Percentiles rank a stretch among this genome's conserved stretches.
Evolutionary conservation across 331 rosid genomes (phyloP).

Genomic region (Pyracantha coccinea): DNA sequence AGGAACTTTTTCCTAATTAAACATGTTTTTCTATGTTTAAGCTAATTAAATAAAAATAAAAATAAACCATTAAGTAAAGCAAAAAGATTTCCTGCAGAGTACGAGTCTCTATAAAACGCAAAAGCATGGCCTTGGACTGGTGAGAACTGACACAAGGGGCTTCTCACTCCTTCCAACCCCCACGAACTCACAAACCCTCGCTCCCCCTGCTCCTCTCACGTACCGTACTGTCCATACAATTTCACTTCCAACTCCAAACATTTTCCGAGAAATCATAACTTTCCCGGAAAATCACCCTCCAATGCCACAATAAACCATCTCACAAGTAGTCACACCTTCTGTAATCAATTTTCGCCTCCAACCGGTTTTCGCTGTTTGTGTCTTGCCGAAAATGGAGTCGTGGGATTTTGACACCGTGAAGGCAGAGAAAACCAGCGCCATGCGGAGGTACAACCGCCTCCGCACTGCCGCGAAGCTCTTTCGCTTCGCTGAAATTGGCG

Average conservation of each 20-base stretch:
- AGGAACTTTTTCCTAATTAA: not conserved
- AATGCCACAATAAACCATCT: not conserved
- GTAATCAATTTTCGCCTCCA: not conserved
- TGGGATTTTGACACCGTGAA: conserved; percentile 17
- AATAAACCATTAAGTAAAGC: not conserved
- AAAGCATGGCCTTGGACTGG: not conserved
- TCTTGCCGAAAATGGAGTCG: conserved; percentile 15
- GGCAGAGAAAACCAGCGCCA: conserved; percentile 14
- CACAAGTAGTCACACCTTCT: not conserved
- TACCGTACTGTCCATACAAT: not conserved
- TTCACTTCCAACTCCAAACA: not conserved
- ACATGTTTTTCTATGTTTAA: too few relatives aligned
- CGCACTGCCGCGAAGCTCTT: conserved; percentile 30
- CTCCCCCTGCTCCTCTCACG: not conserved
- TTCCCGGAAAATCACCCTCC: not conserved
- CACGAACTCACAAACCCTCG: too few relatives aligned
- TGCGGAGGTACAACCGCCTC: conserved; percentile 22
- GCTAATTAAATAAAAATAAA: not conserved
- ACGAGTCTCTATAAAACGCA: not conserved
- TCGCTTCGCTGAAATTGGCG: conserved; percentile 39
- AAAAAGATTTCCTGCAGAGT: not conserved
- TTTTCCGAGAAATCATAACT: not conserved
- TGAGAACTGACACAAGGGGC: not conserved
- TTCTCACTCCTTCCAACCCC: not conserved
- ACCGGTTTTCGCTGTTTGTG: not conserved